Evolutionary conservation across 768 basidiomycete species (phyloP).

Genomic region (Calocera viscosa): DNA sequence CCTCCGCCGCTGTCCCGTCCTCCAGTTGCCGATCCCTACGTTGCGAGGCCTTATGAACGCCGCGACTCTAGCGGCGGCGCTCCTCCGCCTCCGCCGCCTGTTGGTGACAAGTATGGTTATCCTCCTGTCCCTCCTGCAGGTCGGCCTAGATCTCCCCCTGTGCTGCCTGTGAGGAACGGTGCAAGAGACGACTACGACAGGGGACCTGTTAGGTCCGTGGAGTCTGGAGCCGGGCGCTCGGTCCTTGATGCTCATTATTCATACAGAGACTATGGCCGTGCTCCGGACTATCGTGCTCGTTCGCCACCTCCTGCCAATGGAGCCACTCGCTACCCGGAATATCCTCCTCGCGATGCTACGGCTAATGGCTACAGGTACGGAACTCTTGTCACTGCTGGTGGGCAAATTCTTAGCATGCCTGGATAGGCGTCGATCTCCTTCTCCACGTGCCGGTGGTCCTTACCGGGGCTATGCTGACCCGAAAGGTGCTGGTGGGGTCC

Average conservation of each 20-base stretch:
- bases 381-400: conserved; percentile 8
- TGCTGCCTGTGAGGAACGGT: conserved; percentile 22
- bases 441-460: conserved; percentile 35
- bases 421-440: conserved; percentile 56
- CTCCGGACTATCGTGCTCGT: conserved; percentile 40
- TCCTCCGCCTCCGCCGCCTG: conserved; percentile 34
- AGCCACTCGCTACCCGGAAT: conserved; percentile 20
- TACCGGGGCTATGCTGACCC: conserved; percentile 27
- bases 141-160: conserved; percentile 39
- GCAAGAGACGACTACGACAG: conserved; percentile 55
- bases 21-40: conserved; percentile 36
- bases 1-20: conserved; percentile 37
- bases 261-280: conserved; percentile 44
- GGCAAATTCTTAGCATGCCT: conserved; percentile 7
- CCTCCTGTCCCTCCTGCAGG: conserved; percentile 38
- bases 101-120: conserved; percentile 33
- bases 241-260: conserved; percentile 6
- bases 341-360: conserved; percentile 23
- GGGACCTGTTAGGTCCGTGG: conserved; percentile 37
- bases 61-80: conserved; percentile 36
- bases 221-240: neutral
- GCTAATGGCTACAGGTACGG: conserved; percentile 16
- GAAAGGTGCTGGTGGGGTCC: conserved; percentile 12
- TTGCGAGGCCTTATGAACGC: conserved; percentile 36
- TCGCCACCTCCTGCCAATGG: conserved; percentile 41